These are phyloP conservation scores for Parathielavia appendiculata DNA, from an alignment of 495 filamentous ascomycete species.

Conservation along the genomic window DNA sequence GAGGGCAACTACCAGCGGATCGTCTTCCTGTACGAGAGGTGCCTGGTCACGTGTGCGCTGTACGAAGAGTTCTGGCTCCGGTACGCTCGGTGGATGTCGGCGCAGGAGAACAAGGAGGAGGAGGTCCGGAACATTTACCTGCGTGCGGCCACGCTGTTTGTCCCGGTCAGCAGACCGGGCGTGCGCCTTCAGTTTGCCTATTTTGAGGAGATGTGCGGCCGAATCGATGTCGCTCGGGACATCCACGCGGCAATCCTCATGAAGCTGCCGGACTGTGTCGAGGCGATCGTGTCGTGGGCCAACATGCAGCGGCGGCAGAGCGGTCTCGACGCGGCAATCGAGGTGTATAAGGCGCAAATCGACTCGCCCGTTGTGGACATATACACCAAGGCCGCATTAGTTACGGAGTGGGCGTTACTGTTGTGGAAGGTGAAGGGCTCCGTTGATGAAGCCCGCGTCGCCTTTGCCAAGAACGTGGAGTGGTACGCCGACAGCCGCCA, in stretches of 20 bases:
- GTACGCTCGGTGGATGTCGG: slow-evolving; percentile 95
- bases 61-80: slow-evolving; percentile 98
- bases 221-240: slow-evolving; percentile 70
- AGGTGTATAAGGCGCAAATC: slow-evolving; percentile 75
- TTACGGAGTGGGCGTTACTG: slow-evolving; percentile 83
- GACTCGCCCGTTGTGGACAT: slow-evolving; percentile 65
- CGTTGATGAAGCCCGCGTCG: slow-evolving; percentile 75
- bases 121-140: slow-evolving; percentile 93
- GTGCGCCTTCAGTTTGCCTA: slow-evolving; percentile 87
- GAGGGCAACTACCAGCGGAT: slow-evolving; percentile 72
- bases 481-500: slow-evolving; percentile 81
- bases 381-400: slow-evolving; percentile 78
- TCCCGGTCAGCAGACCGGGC: slow-evolving; percentile 74
- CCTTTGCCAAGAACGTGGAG: slow-evolving; percentile 77
- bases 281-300: slow-evolving; percentile 84
- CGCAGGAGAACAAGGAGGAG: slow-evolving; percentile 74
- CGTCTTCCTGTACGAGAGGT: slow-evolving; percentile 87
- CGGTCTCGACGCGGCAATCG: slow-evolving; percentile 81
- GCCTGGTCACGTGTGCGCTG: slow-evolving; percentile 83
- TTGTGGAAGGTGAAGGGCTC: slow-evolving; percentile 89
- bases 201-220: slow-evolving; percentile 81
- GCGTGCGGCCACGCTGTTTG: slow-evolving; percentile 75
- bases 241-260: slow-evolving; percentile 76
- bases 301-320: slow-evolving; percentile 79
- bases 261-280: slow-evolving; percentile 65